Evolutionary conservation across 306 rosid genomes (phyloP), one percentile per base, ranked within the genome.

Genomic region (Rubus idaeus): DNA sequence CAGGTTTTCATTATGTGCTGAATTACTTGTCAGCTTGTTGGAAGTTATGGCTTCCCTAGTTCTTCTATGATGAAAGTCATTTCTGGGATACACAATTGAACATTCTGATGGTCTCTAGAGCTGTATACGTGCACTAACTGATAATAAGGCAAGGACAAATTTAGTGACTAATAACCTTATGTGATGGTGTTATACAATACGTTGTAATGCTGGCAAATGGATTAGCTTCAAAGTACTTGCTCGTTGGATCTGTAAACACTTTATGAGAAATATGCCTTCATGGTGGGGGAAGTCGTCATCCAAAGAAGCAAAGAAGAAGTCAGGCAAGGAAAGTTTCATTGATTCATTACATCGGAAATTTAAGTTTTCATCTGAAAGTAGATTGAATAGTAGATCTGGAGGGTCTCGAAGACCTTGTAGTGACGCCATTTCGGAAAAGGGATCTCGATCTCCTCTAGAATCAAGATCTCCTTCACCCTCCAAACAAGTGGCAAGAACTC

Each of bases 401-500:
- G 91, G 84, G 60, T 79, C 96, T 75, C 88, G 74, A 71, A 85
- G 88, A 74, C 91, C 79, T 51, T 76, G 85, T 89, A 86, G 83
- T 87, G 99, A 91, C 82, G 87, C 98, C 71, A 64, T 87, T 75
- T 96, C 99, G 6, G 99, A 96, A 86, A 91, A 79, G 81, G 97
- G 94, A 64, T 88, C 87, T 84, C 87, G 46, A 70, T 89, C 97
- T 46, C 98, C 96, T 41, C 56, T 67, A 73, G 91, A 76, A 80
- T 89, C 98, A 78, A 88, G 96, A 83, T 93, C 97, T 3, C 91
- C 98, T 75, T 96, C 99, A 8, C 98, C 99, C 73, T 91, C 96
- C 83, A 96, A 89, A 85, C 50, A 81, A 60, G 99, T 96, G 42
- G 83, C 83, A 47, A 90, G 99, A 88, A 91, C 96, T 85, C 99